Conservation (phyloP, 495 filamentous ascomycete species). For the Daldinia concentrica region DNA sequence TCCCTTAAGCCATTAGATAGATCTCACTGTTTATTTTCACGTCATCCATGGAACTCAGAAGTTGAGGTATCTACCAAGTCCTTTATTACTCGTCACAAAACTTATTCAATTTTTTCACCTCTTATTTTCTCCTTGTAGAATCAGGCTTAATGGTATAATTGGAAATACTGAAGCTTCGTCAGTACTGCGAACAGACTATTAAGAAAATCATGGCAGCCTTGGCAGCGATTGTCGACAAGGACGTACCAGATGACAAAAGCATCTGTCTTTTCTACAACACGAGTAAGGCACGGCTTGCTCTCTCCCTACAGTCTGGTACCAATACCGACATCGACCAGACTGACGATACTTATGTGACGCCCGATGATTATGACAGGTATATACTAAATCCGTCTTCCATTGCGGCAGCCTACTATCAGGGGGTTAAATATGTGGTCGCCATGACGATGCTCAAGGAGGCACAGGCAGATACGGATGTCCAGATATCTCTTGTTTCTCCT, state of each 20-base stretch:
- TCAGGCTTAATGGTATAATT: not conserved
- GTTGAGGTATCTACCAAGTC: not conserved
- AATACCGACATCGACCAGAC: not conserved
- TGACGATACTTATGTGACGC: not conserved
- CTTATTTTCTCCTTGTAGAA: too few relatives aligned
- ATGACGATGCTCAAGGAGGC: not conserved
- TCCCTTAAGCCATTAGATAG: not conserved
- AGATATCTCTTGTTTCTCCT: not conserved
- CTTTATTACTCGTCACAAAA: not conserved
- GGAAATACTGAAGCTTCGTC: not conserved
- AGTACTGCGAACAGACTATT: not conserved
- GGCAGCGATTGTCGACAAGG: not conserved
- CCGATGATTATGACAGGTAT: not conserved
- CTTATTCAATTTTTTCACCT: not conserved
- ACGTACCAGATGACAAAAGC: not conserved
- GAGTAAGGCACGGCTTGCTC: not conserved
- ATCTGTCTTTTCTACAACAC: not conserved
- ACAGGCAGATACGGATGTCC: not conserved
- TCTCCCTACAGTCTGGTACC: not conserved
- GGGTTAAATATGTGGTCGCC: not conserved
- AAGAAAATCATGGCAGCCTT: not conserved
- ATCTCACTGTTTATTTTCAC: not conserved
- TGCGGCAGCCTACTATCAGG: not conserved
- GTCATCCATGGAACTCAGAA: not conserved
- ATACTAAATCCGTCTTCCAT: not conserved